phyloP scores from a whole-genome alignment of 1,139 yeast species.

The Taphrina sp. region DNA sequence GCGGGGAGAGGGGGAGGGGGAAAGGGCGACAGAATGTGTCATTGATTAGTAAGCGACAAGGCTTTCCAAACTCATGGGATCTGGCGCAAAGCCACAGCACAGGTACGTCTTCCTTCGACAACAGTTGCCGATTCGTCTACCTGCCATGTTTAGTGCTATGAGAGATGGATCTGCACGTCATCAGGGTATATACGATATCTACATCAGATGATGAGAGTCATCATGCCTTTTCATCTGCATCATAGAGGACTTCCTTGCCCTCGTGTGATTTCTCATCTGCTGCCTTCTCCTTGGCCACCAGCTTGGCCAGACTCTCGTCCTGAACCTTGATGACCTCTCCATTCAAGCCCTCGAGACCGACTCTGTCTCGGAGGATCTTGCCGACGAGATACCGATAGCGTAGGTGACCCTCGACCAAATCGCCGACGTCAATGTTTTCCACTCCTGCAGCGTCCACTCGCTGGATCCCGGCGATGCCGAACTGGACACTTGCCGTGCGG shows the following conservation, averaged over 20 bases:
- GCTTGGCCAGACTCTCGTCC: slow-evolving; percentile 11
- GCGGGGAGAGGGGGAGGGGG: too few species aligned
- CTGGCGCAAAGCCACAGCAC: too few species aligned
- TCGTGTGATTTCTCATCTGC: slow-evolving; percentile 7
- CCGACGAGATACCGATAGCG: slow-evolving; percentile 32
- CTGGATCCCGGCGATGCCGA: slow-evolving; percentile 86
- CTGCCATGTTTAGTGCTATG: too few species aligned
- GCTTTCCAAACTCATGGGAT: too few species aligned
- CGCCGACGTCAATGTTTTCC: slow-evolving; percentile 86
- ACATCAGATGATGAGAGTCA: too few species aligned
- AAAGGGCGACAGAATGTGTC: too few species aligned
- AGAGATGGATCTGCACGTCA: too few species aligned
- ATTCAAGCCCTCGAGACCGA: slow-evolving; percentile 25
- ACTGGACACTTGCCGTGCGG: slow-evolving; percentile 93
- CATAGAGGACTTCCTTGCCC: slow-evolving; percentile 4
- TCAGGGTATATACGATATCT: too few species aligned
- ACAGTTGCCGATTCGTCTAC: too few species aligned
- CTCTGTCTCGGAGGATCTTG: slow-evolving; percentile 27
- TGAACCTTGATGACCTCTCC: slow-evolving; percentile 16
- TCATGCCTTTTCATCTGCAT: slow-evolving; percentile 15
- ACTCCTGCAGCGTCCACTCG: slow-evolving; percentile 65
- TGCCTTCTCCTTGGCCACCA: slow-evolving; percentile 17
- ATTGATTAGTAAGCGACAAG: too few species aligned
- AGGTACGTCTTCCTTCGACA: too few species aligned
- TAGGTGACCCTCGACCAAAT: slow-evolving; percentile 90